Conservation (phyloP, 1,139 yeast species). For the Chernovozyma sophiae-reginae region DNA sequence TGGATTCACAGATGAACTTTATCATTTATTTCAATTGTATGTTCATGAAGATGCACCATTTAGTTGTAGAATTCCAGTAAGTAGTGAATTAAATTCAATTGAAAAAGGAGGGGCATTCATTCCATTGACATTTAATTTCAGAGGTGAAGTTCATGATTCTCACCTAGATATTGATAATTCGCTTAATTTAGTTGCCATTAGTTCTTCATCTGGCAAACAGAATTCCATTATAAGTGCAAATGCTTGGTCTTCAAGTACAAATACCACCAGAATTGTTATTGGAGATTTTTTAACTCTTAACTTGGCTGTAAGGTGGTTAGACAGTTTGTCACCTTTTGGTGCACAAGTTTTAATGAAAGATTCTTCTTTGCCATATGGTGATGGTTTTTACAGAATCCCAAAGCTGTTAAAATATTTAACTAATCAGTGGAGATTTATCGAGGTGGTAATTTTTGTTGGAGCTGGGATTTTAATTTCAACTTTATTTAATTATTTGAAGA, state of each 20-base stretch:
- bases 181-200: constrained; percentile 50
- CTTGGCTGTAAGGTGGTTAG: constrained; percentile 60
- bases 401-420: constrained; percentile 6
- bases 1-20: constrained; percentile 59
- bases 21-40: constrained; percentile 69
- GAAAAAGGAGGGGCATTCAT: constrained; percentile 50
- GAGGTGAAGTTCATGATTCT: constrained; percentile 66
- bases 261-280: constrained; percentile 59
- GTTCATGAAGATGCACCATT: constrained; percentile 76
- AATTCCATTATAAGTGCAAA: constrained; percentile 49
- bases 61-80: constrained; percentile 59
- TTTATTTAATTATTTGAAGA: not conserved
- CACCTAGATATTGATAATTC: constrained; percentile 66
- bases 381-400: constrained; percentile 43
- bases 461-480: not conserved
- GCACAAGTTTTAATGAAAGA: constrained; percentile 11
- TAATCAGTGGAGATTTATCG: not conserved
- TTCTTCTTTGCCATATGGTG: constrained; percentile 32
- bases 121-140: constrained; percentile 61
- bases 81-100: constrained; percentile 37
- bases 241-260: constrained; percentile 63
- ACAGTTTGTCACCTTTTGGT: constrained; percentile 21
- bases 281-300: constrained; percentile 59
- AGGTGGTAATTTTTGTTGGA: not conserved
- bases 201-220: constrained; percentile 22